These are phyloP conservation scores for Aspergillus coremiiformis DNA, from an alignment of 495 filamentous ascomycete species.

Conservation along the genomic window DNA sequence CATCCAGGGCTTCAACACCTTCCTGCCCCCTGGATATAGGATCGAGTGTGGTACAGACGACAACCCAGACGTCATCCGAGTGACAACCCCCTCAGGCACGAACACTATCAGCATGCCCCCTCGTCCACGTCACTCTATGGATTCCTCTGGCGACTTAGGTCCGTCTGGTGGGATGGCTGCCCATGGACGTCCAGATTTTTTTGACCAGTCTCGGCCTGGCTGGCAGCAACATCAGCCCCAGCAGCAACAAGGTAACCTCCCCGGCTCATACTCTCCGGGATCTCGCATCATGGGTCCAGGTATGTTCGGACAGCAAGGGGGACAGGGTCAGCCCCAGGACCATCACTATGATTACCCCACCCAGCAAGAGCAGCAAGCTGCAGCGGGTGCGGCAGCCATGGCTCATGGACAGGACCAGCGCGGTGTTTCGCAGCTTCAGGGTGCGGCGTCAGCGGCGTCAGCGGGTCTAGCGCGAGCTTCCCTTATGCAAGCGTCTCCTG, in stretches of 20 bases:
- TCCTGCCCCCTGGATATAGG: conserved; percentile 91
- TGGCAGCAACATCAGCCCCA: conserved; percentile 42
- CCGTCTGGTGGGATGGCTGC: conserved; percentile 27
- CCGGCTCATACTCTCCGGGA: conserved; percentile 41
- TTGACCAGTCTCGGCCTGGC: conserved; percentile 41
- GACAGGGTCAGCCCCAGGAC: conserved; percentile 34
- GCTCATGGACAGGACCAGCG: conserved; percentile 74
- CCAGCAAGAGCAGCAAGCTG: conserved; percentile 41
- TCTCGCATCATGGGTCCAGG: conserved; percentile 36
- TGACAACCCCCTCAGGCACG: conserved; percentile 91
- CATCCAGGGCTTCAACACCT: conserved; percentile 98
- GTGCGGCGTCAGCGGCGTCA: conserved; percentile 58
- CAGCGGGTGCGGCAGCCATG: conserved; percentile 44
- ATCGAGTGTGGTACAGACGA: conserved; percentile 92
- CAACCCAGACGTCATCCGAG: conserved; percentile 89
- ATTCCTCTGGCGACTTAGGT: conserved; percentile 31
- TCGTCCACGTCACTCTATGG: conserved; percentile 42
- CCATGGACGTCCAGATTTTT: conserved; percentile 37
- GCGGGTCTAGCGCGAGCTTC: conserved; percentile 38
- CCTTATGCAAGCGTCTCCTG: conserved; percentile 38
- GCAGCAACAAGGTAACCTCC: conserved; percentile 35
- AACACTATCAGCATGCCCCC: conserved; percentile 51
- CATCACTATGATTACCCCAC: conserved; percentile 40
- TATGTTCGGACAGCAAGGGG: conserved; percentile 34
- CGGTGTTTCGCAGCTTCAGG: conserved; percentile 72